Conservation (phyloP, 345 rosid species). For the Melaleuca alternifolia region DNA sequence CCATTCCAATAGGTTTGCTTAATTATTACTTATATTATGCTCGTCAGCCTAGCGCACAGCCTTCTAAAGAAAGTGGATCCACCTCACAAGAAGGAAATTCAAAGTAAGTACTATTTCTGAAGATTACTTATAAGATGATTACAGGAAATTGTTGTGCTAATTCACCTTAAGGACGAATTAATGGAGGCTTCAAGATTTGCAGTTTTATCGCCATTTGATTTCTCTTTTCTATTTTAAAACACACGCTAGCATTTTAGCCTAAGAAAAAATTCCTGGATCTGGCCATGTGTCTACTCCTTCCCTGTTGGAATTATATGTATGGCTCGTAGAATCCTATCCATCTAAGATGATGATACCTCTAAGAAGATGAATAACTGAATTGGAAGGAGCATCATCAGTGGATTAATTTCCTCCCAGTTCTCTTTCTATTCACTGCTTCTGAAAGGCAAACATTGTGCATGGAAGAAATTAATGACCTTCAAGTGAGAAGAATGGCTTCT, state of each 20-base stretch:
- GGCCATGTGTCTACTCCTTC: neutral
- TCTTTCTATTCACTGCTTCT: neutral
- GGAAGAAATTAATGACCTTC: neutral
- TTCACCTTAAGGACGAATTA: neutral
- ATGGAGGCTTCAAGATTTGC: neutral
- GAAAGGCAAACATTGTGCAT: neutral
- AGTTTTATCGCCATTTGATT: neutral
- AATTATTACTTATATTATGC: conserved; percentile 4
- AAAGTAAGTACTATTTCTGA: conserved; percentile 35
- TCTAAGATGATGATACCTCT: neutral
- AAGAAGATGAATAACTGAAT: neutral
- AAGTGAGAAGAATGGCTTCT: neutral
- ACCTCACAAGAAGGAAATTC: conserved; percentile 46
- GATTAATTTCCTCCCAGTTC: neutral
- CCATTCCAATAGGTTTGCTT: neutral
- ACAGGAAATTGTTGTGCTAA: neutral
- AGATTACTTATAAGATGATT: neutral
- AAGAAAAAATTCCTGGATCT: neutral
- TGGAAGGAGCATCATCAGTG: neutral
- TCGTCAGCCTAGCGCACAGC: conserved; percentile 60
- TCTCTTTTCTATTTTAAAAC: neutral
- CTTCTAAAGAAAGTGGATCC: conserved; percentile 46
- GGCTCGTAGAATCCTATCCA: neutral
- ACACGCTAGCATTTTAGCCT: neutral
- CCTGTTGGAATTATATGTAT: neutral